Base-by-base conservation (phyloP, 768 basidiomycete species). In the Tubosaeta brunneosetosa region DNA sequence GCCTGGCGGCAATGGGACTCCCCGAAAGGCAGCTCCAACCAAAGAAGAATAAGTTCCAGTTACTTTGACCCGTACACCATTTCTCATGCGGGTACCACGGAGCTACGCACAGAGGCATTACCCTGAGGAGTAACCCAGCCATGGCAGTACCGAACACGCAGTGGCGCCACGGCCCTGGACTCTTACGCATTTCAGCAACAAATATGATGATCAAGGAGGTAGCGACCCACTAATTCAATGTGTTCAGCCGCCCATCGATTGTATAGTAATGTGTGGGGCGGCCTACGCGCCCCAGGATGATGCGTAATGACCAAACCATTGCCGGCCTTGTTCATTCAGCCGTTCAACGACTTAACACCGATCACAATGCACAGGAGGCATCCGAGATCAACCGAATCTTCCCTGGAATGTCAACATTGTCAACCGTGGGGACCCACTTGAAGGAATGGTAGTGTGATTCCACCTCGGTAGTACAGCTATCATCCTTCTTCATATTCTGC, bases 141-240 rank as follows among this genome's bases (percentile, higher is more conserved):
- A 55, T 49, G 52, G 45, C 47, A 47, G 45, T 17, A 55, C 32
- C 25, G 32, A 63, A 60, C 61, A 64, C 34, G 59, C 57, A 56
- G 64, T 55, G 56, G 64, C 64, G 55, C 61, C 52, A 55, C 55
- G 58, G 37, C 59, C 51, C 62, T 55, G 51, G 46, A 37, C 5
- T 41, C 13, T 47, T 40, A 52, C 43, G 44, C 22, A 45, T 48
- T 43, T 48, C 31, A n/a, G 57, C 46, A 22, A 46, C 46, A 51
- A 46, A 51, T 31, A 42, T 25, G 50, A 50, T 22, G 58, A 53
- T 52, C 41, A 48, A 57, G 42, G 54, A 57, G 44, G 53, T 47
- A 51, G 55, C 33, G 6, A 45, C 63, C 57, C 63, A 59, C 63
- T 22, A 45, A 58, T 48, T 51, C 51, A 53, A 44, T 33, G 31